These are phyloP conservation scores for Cicer bijugum DNA, from an alignment of 306 rosid species.

Conservation along the genomic window DNA sequence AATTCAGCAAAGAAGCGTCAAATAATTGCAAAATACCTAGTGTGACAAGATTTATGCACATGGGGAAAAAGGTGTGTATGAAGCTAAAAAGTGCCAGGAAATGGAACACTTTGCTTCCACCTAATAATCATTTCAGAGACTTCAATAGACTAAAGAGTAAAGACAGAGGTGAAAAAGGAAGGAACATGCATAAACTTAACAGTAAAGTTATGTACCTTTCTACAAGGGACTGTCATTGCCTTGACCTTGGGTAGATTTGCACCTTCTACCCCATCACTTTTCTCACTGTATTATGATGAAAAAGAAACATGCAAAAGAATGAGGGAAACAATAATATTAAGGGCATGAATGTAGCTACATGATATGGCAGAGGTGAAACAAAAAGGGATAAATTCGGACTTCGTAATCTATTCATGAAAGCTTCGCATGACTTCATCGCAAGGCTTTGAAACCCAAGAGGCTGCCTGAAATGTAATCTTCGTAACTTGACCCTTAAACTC, in stretches of 20 bases:
- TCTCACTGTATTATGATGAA: constrained; percentile 51
- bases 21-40: constrained; percentile 41
- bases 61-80: not conserved
- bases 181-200: constrained; percentile 15
- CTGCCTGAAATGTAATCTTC: not conserved
- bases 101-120: constrained; percentile 20
- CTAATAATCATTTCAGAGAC: constrained; percentile 13
- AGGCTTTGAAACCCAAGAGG: not conserved
- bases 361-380: not conserved
- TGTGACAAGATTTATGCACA: constrained; percentile 16
- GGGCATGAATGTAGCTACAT: not conserved
- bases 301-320: constrained; percentile 27
- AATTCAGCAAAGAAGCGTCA: constrained; percentile 40
- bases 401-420: not conserved
- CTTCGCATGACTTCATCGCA: not conserved
- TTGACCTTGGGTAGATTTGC: constrained; percentile 48
- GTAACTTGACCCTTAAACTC: not conserved
- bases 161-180: not conserved
- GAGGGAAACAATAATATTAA: constrained; percentile 8
- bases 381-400: constrained; percentile 2
- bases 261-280: constrained; percentile 35
- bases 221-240: constrained; percentile 57
- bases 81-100: constrained; percentile 1
- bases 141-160: constrained; percentile 9
- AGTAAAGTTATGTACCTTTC: constrained; percentile 56